Conservation (phyloP, 1,284 basidiomycete species). For the Fereydounia khargensis region DNA sequence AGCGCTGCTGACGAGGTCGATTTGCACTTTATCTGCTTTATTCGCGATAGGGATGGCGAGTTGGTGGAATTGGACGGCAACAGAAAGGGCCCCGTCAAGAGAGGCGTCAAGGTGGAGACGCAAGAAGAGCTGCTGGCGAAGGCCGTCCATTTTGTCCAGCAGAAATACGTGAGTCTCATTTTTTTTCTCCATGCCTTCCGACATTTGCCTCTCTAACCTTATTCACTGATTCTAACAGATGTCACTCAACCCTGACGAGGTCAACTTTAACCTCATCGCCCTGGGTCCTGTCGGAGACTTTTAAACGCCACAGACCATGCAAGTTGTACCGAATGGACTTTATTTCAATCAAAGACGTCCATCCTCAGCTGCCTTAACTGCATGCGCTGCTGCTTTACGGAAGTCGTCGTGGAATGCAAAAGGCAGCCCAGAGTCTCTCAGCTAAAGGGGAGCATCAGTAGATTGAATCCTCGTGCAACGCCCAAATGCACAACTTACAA, state of each 20-base stretch:
- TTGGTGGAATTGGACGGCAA: slow-evolving; percentile 54
- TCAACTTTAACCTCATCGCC: slow-evolving; percentile 55
- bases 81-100: slow-evolving; percentile 44
- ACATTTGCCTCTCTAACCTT: too few species aligned
- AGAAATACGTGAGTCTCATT: slow-evolving; percentile 46
- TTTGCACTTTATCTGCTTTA: slow-evolving; percentile 56
- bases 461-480: background rate
- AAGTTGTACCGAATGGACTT: background rate
- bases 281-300: slow-evolving; percentile 14
- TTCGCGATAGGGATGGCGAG: slow-evolving; percentile 34
- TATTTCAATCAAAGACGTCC: slow-evolving; percentile 12
- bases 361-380: slow-evolving; percentile 29
- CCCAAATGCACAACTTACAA: slow-evolving; percentile 4
- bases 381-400: slow-evolving; percentile 33
- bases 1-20: slow-evolving; percentile 44
- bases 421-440: slow-evolving; percentile 17
- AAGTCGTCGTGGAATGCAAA: slow-evolving; percentile 42
- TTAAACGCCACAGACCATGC: background rate
- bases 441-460: background rate
- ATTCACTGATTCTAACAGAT: too few species aligned
- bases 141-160: slow-evolving; percentile 40
- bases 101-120: slow-evolving; percentile 20
- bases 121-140: slow-evolving; percentile 29
- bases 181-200: too few species aligned
- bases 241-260: slow-evolving; percentile 39